phyloP scores from a whole-genome alignment of 805 yeast species.

The Yamadazyma scolyti region DNA sequence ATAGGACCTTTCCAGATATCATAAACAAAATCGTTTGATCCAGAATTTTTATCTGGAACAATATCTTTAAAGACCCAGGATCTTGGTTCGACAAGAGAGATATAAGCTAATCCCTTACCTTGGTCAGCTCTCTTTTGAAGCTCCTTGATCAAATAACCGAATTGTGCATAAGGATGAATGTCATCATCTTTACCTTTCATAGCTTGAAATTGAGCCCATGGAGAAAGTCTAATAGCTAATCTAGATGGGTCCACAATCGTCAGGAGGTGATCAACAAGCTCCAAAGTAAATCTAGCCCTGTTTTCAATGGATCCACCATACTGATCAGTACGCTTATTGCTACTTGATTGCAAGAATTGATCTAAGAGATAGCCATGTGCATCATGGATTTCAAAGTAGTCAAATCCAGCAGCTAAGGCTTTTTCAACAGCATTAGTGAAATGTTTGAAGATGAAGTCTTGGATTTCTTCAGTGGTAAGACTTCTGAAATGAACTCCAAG shows the following conservation, averaged over 20 bases:
- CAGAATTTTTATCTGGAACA: conserved; percentile 9
- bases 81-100: conserved; percentile 27
- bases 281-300: conserved; percentile 16
- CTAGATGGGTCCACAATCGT: conserved; percentile 14
- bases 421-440: conserved; percentile 15
- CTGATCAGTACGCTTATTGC: conserved; percentile 21
- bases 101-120: conserved; percentile 8
- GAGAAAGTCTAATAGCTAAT: conserved; percentile 17
- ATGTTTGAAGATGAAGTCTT: conserved; percentile 14
- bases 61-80: conserved; percentile 17
- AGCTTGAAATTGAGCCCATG: conserved; percentile 15
- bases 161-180: conserved; percentile 11
- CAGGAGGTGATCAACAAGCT: conserved; percentile 17
- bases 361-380: conserved; percentile 28
- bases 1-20: conserved; percentile 27
- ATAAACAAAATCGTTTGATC: conserved; percentile 19
- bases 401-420: conserved; percentile 23
- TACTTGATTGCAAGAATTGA: conserved; percentile 16
- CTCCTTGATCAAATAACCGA: conserved; percentile 9
- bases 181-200: conserved; percentile 7
- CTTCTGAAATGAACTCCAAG: no score
- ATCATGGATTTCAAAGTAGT: conserved; percentile 22
- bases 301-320: conserved; percentile 26
- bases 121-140: conserved; percentile 10
- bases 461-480: no score